Evolutionary conservation across 192 early-diverging fungal species (phyloP).

Genomic region (Entomortierella beljakovae): DNA sequence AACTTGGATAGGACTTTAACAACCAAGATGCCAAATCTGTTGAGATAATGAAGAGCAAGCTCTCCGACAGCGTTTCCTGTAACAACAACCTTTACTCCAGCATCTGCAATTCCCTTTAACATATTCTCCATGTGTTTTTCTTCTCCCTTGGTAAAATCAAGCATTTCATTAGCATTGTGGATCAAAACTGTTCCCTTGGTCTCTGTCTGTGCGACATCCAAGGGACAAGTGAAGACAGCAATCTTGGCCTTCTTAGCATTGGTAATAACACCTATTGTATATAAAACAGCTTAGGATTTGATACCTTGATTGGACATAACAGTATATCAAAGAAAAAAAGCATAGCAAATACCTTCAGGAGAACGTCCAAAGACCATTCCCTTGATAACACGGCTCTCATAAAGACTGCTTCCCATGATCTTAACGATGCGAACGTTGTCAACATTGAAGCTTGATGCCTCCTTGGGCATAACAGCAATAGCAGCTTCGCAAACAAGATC

Average conservation of each 20-base stretch:
- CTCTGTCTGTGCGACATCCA: conserved; percentile 95
- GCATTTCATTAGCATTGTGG: conserved; percentile 96
- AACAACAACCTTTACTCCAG: conserved; percentile 93
- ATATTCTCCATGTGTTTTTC: conserved; percentile 90
- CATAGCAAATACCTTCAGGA: conserved; percentile 74
- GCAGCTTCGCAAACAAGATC: conserved; percentile 88
- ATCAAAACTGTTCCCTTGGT: conserved; percentile 99
- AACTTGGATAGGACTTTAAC: conserved; percentile 96
- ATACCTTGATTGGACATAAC: background rate
- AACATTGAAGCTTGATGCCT: conserved; percentile 90
- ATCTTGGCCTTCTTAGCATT: conserved; percentile 89
- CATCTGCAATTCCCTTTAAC: conserved; percentile 90
- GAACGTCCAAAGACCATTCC: conserved; percentile 98
- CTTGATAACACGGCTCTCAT: conserved; percentile 89
- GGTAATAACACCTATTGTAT: conserved; percentile 65
- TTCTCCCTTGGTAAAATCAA: conserved; percentile 96
- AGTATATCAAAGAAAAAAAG: background rate
- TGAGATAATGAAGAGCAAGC: conserved; percentile 94
- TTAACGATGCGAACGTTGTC: conserved; percentile 97
- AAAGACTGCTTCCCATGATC: conserved; percentile 91
- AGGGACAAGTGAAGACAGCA: conserved; percentile 93
- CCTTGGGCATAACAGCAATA: conserved; percentile 90
- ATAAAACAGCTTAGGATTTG: background rate
- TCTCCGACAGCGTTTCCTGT: conserved; percentile 92
- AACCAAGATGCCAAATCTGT: conserved; percentile 91